These are phyloP conservation scores for Epichloe elymi DNA, from an alignment of 2,329 filamentous ascomycete species.

Conservation along the genomic window DNA sequence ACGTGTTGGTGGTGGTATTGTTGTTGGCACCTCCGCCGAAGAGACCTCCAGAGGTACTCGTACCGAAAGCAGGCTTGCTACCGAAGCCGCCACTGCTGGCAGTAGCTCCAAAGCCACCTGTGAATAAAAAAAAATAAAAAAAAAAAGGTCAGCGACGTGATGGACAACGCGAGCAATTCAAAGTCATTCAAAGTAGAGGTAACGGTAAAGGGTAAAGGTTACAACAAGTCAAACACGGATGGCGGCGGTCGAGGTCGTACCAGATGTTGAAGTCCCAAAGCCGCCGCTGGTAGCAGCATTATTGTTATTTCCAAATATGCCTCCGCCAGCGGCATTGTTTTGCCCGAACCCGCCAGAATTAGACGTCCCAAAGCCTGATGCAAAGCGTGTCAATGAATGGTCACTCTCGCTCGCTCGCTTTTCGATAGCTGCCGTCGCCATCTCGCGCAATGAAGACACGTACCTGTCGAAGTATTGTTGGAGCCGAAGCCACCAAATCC, in stretches of 20 bases:
- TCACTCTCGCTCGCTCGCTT: conserved; percentile 6
- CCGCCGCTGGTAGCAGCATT: conserved; percentile 17
- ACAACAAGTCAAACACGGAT: neutral
- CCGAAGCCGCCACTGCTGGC: conserved; percentile 23
- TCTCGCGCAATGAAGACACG: conserved; percentile 17
- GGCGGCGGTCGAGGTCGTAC: conserved; percentile 14
- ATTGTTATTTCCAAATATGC: conserved; percentile 30
- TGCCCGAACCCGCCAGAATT: conserved; percentile 31
- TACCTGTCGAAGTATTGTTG: conserved; percentile 37
- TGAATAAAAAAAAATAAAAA: neutral
- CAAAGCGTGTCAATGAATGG: conserved; percentile 12
- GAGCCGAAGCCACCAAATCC: conserved; percentile 47
- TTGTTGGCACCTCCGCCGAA: conserved; percentile 32
- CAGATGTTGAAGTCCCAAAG: conserved; percentile 20
- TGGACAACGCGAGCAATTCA: neutral
- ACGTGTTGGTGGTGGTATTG: conserved; percentile 17
- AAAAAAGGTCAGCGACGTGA: neutral
- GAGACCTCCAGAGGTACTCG: conserved; percentile 27
- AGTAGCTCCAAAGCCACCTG: conserved; percentile 26
- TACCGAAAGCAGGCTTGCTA: conserved; percentile 40
- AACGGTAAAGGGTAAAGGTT: neutral
- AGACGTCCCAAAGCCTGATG: conserved; percentile 21
- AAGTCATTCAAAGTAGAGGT: neutral
- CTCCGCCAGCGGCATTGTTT: conserved; percentile 19
- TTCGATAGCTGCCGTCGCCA: neutral